Conservation (phyloP, 345 rosid species). For the Lumnitzera littorea region DNA sequence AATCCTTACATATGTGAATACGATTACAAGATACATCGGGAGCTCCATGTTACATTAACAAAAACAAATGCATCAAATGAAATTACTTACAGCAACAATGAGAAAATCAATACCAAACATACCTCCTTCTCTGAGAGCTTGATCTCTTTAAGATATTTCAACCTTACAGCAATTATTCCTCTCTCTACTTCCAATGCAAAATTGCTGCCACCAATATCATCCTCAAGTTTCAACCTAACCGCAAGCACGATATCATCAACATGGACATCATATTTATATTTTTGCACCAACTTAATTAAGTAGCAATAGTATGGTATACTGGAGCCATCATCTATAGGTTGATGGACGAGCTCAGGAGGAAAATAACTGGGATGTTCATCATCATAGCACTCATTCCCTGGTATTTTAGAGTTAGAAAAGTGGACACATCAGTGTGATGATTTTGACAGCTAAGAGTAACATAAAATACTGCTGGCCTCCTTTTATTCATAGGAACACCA, state of each 20-base stretch:
- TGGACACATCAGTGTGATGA: not conserved
- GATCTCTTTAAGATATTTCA: conserved; percentile 42
- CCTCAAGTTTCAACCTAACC: conserved; percentile 37
- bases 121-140: conserved; percentile 39
- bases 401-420: conserved; percentile 8
- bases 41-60: not conserved
- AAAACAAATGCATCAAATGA: not conserved
- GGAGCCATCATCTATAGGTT: conserved; percentile 8
- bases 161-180: conserved; percentile 39
- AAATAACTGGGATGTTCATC: conserved; percentile 62
- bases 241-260: conserved; percentile 54
- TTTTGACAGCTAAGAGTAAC: not conserved
- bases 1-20: too few species aligned
- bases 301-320: conserved; percentile 43
- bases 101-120: not conserved
- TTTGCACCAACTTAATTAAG: conserved; percentile 39
- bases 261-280: conserved; percentile 27
- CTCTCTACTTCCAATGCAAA: conserved; percentile 48
- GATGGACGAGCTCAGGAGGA: conserved; percentile 60
- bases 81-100: conserved; percentile 2
- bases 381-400: conserved; percentile 35
- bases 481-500: too few species aligned
- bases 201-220: conserved; percentile 25
- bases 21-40: too few species aligned
- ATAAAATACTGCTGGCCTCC: not conserved